Percentiles rank a stretch among this genome's conserved stretches.
Evolutionary conservation across 345 rosid species (phyloP).

Genomic region (Ceriops decandra): DNA sequence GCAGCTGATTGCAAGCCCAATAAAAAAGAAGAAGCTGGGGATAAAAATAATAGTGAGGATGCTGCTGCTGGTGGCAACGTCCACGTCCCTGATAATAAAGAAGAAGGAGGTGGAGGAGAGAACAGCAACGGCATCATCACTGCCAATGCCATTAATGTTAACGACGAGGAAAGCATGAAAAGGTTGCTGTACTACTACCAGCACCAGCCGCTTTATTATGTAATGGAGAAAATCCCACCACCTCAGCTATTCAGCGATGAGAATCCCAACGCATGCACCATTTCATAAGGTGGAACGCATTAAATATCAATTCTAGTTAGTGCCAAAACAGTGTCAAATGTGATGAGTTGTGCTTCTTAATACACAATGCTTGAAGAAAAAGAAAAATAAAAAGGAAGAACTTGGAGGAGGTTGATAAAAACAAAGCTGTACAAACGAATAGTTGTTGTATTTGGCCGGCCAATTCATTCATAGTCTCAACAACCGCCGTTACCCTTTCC

Average conservation of each 20-base stretch:
- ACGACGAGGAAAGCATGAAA: conserved; percentile 59
- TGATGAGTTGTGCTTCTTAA: too few relatives aligned
- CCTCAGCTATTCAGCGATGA: conserved; percentile 96
- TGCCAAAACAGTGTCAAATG: too few relatives aligned
- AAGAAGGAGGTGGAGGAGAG: not conserved
- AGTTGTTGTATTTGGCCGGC: too few relatives aligned
- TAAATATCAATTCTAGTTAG: too few relatives aligned
- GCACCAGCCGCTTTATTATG: conserved; percentile 68
- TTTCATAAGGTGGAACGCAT: conserved; percentile 33
- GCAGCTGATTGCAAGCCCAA: conserved; percentile 18
- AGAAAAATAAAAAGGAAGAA: too few relatives aligned
- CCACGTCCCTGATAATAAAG: not conserved
- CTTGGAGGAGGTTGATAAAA: too few relatives aligned
- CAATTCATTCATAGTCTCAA: too few relatives aligned
- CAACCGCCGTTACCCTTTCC: too few relatives aligned
- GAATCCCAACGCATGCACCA: conserved; percentile 91
- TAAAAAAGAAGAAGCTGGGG: conserved; percentile 14
- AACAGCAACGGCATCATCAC: not conserved
- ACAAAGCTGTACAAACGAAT: too few relatives aligned
- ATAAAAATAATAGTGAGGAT: too few relatives aligned
- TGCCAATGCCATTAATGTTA: not conserved
- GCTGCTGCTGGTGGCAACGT: not conserved
- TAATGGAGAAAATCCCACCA: conserved; percentile 70
- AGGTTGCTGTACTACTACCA: conserved; percentile 57
- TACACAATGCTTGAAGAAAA: too few relatives aligned